phyloP scores from a whole-genome alignment of 2,329 filamentous ascomycete species.

The Pseudocercospora fijiensis region DNA sequence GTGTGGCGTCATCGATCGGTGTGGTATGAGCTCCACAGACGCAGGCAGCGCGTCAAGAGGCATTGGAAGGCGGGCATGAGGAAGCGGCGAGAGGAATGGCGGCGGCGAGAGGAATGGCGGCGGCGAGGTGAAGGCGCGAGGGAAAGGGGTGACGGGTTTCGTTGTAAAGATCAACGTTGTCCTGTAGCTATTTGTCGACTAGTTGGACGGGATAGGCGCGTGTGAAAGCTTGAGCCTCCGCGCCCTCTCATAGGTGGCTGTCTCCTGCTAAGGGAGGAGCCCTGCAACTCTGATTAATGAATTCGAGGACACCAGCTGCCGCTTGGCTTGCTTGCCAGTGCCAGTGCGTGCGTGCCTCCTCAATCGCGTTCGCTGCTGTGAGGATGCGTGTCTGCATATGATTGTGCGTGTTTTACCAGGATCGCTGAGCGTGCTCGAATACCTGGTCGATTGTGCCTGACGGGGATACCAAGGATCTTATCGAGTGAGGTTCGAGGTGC shows the following conservation, averaged over 20 bases:
- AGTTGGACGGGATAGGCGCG: background rate
- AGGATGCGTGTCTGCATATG: background rate
- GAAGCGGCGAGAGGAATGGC: background rate
- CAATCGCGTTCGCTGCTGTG: background rate
- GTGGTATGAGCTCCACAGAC: background rate
- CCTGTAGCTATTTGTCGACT: background rate
- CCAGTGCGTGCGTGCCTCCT: background rate
- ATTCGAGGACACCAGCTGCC: background rate
- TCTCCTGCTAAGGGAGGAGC: background rate
- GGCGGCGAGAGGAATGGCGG: background rate
- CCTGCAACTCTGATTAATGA: slow-evolving; percentile 3
- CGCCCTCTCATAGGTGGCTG: background rate
- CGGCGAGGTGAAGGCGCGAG: background rate
- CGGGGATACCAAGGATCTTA: background rate
- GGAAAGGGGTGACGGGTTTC: background rate
- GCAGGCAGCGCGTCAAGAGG: background rate
- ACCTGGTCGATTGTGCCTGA: slow-evolving; percentile 2
- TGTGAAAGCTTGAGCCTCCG: background rate
- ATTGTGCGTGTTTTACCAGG: background rate
- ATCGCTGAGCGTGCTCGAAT: background rate
- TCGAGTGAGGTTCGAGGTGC: background rate
- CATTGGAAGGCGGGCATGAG: background rate
- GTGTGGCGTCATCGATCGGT: background rate
- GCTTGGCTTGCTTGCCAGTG: background rate
- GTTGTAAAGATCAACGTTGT: background rate